Base-by-base conservation (phyloP, 75 land plant genomes). In the Cunninghamia lanceolata region DNA sequence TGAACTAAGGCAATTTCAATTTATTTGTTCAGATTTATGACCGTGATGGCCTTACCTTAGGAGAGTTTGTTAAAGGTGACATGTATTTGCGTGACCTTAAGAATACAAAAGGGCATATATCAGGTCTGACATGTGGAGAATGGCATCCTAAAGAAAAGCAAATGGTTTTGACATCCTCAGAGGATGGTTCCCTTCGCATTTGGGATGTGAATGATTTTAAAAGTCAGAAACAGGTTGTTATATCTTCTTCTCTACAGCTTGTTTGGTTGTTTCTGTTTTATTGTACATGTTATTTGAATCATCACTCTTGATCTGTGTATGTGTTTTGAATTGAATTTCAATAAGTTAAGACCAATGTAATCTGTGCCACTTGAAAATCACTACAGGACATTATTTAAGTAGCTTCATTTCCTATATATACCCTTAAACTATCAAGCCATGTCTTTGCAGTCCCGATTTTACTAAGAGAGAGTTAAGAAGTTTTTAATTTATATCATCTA, bases 31-130 rank as follows among this genome's bases (percentile, higher is more conserved):
- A 96, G 95, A 94, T 98, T 82, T 98, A 91, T 91, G 99, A 98
- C 84, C 90, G 99, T 16, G 99, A 98, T 92, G 99, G 99, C 19
- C 94, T 98, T 46, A 95, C 97, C 35, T 77, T 97, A 47, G 99
- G 99, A 30, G 99, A 98, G 86, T 98, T 95, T 87, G 75, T 97
- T 15, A 97, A 96, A 87, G 99, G 99, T 73, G 99, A 98, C 86
- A 98, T 98, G 99, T 98, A 98, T 84, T 93, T 98, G n/a, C 94
- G 99, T 56, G 99, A 98, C 84, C 88, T 98, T 66, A 96, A 98
- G 87, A 95, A 98, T 82, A 98, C 99, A 14, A 98, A 96, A 73
- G 99, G 99, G 43, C 99, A 98, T 84, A 96, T 98, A 42, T 92
- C 95, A 84, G 99, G 99, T 39, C 89, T 98, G 87, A 98, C 99